Base-by-base conservation (phyloP, 495 filamentous ascomycete genomes). In the Penicillium canescens region DNA sequence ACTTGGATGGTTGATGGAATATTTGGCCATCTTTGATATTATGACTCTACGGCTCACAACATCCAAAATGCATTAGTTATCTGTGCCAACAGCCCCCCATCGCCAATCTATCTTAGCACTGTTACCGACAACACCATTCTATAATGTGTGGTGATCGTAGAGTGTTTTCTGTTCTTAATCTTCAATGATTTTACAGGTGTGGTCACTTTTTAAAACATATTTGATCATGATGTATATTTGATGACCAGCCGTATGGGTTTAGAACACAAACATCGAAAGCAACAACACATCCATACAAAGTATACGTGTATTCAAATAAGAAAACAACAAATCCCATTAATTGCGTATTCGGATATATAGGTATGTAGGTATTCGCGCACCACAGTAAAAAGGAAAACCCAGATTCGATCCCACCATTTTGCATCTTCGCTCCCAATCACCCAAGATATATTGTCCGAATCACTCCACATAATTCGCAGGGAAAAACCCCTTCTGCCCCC, bases 391-490 rank as follows among this genome's bases (percentile, higher is more conserved):
- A 3, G 3, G 49, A 12, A 44, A 16, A 37, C 11, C 3, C 3
- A 38, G 14, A 21, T 24, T 24, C 7, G 16, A 9, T 24, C 21
- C 7, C 40, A 23, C 28, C 16, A 33, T 24, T 16, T 43, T 23
- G 20, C 21, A 44, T 13, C 16, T 13, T 11, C 26, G 21, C 18
- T 31, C 10, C 14, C 16, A 8, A 41, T 3, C 24, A 16, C 13
- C 37, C 35, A 20, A 51, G 38, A 9, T 14, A 33, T 51, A 38
- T 38, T 14, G 18, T 1, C 18, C 23, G 18, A 1, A 50, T 48
- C 42, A 59, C 46, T 73, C 64, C 65, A 74, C 88, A 66, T 98
- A 98, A 68, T 98, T 98, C 4, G 92, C 93, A 14, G 93, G 93
- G 69, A 97, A 98, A 59, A 73, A 86, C 9, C 93, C 93, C 64